Evolutionary conservation across 495 filamentous ascomycete species (phyloP).

Genomic region (Lophiotrema nucula): DNA sequence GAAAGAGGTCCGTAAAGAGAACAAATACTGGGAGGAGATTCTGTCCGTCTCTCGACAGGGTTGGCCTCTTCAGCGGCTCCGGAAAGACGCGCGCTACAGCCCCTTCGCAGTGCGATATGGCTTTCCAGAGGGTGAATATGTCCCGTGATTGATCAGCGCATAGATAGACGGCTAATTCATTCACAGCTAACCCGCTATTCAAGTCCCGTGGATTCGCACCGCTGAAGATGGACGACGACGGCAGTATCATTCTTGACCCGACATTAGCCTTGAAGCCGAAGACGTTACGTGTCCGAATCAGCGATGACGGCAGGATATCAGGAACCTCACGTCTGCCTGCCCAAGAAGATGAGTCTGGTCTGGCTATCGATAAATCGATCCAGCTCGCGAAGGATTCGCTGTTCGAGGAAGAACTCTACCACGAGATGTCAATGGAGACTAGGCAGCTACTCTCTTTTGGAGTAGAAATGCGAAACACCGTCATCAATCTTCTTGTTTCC

Average conservation of each 20-base stretch:
- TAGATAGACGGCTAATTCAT: too few relatives aligned
- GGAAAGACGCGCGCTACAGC: slow-evolving; percentile 59
- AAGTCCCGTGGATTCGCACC: slow-evolving; percentile 74
- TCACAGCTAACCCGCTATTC: slow-evolving; percentile 72
- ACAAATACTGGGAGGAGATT: slow-evolving; percentile 84
- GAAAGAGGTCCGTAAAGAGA: slow-evolving; percentile 72
- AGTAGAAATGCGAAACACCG: slow-evolving; percentile 59
- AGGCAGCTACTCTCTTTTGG: slow-evolving; percentile 63
- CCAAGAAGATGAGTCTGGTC: slow-evolving; percentile 34
- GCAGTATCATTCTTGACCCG: slow-evolving; percentile 70
- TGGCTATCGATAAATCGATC: slow-evolving; percentile 63
- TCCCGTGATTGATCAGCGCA: slow-evolving; percentile 39
- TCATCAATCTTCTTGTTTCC: slow-evolving; percentile 44
- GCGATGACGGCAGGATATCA: slow-evolving; percentile 45
- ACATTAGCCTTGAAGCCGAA: slow-evolving; percentile 59
- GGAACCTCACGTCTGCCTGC: slow-evolving; percentile 54
- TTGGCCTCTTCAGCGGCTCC: slow-evolving; percentile 76
- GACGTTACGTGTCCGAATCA: slow-evolving; percentile 62
- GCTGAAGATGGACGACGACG: slow-evolving; percentile 70
- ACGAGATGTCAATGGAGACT: slow-evolving; percentile 82
- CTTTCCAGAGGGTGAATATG: slow-evolving; percentile 80
- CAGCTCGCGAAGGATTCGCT: slow-evolving; percentile 81
- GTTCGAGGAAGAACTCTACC: slow-evolving; percentile 90
- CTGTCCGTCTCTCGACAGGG: slow-evolving; percentile 75
- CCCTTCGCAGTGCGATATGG: slow-evolving; percentile 84